phyloP scores from a whole-genome alignment of 768 basidiomycete species.

The Cantharellus cinnabarinus region DNA sequence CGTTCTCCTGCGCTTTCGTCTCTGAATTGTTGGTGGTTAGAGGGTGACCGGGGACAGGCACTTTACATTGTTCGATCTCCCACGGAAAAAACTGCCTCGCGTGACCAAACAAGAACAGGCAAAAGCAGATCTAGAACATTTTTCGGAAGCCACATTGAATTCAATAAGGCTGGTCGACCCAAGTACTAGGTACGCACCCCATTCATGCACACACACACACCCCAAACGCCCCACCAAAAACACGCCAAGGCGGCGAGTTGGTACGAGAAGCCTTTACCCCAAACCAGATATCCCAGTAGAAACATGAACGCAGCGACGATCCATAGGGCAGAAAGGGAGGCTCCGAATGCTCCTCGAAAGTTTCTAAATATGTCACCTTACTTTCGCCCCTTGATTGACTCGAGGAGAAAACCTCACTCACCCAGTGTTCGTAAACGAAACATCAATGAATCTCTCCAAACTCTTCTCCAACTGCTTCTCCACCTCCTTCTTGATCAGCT shows the following conservation, averaged over 20 bases:
- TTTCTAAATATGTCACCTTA: neutral
- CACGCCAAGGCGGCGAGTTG: neutral
- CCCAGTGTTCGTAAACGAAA: conserved; percentile 1
- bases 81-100: neutral
- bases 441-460: neutral
- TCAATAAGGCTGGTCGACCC: too few relatives aligned
- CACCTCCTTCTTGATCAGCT: neutral
- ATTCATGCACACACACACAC: neutral
- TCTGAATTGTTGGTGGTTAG: neutral
- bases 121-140: neutral
- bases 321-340: neutral
- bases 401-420: neutral
- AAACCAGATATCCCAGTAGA: neutral
- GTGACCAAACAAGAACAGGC: neutral
- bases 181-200: neutral
- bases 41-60: neutral
- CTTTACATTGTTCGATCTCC: neutral
- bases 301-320: neutral
- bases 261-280: neutral
- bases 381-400: neutral
- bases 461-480: neutral
- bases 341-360: neutral
- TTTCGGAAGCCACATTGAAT: neutral
- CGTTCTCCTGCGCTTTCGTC: neutral
- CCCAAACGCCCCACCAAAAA: neutral